Evolutionary conservation across 2,329 filamentous ascomycete species (phyloP).

Genomic region (Fonsecaea multimorphosa): DNA sequence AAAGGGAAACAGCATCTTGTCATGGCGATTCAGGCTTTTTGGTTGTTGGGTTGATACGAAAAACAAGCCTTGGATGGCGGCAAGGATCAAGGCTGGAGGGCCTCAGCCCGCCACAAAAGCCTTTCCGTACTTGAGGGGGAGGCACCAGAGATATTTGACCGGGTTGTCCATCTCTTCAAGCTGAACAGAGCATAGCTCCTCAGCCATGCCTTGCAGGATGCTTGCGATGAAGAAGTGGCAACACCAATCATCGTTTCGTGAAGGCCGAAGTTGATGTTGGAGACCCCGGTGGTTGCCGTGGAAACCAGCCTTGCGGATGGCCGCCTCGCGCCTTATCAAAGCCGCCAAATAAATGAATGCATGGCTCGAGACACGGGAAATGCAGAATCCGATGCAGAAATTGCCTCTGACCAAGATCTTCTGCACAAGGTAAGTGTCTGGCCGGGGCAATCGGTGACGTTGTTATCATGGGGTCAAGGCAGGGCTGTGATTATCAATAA

Average conservation of each 20-base stretch:
- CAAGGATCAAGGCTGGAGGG: neutral
- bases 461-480: no score
- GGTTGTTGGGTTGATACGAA: conserved; percentile 1
- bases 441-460: no score
- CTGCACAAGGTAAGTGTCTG: no score
- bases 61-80: conserved; percentile 2
- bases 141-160: neutral
- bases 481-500: no score
- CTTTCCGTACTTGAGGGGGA: neutral
- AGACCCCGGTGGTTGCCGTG: neutral
- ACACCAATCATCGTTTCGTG: neutral
- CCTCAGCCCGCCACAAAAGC: conserved; percentile 10
- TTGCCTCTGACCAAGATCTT: no score
- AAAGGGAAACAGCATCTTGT: neutral
- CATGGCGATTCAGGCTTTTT: neutral
- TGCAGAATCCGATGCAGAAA: no score
- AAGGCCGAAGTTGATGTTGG: neutral
- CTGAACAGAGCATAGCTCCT: neutral
- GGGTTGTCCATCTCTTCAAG: neutral
- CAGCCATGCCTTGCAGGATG: neutral
- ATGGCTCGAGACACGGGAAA: no score
- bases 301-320: neutral
- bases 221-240: neutral
- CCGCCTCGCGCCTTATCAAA: no score
- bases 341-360: no score